Evolutionary conservation across 2,329 filamentous ascomycete species (phyloP), one percentile per base, ranked within the genome.

Genomic region (Xylaria arbuscula): DNA sequence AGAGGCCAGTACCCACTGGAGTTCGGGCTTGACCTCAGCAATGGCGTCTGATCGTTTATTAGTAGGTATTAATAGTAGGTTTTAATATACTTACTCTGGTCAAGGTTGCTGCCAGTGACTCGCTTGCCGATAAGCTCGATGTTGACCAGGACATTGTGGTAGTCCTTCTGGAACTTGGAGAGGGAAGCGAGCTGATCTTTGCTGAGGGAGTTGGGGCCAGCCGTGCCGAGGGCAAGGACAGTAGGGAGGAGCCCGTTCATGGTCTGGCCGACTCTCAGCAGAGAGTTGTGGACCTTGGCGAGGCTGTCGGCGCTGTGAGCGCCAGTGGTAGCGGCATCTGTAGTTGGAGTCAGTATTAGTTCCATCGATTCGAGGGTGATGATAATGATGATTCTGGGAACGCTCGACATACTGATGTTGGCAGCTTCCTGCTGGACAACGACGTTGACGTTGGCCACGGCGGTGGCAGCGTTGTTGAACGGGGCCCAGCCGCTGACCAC

Each of bases 1-100:
- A 47, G 71, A 66, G 28, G 66, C 54, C 34, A 78, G 66, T 58
- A 75, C 73, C 64, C 69, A 69, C 64, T 75, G 72, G 22, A 79
- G 70, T 68, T 78, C 75, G 19, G 74, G 72, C 72, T 76, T 70
- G 68, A 77, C 40, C 24, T 69, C 50, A 51, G 62, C 58, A 2
- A 75, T 57, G 64, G 73, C 72, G 66, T 76, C 76, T 76, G n/a
- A 7, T 32, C 13, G 3, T 67, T 67, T 17, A 65, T 68, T n/a
- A 65, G 56, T 48, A 45, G 2, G 19, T 3, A 1, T 2, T 5
- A 3, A 9, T 32, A 13, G 10, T 3, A 1, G 1, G 1, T 24
- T 19, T 2, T 13, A 32, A 56, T 13, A 2, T 2, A 72, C 76
- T 59, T 68, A 78, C 75, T 72, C 38, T 58, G 54, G 47, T 34